Base-by-base conservation (phyloP, 2,329 filamentous ascomycete genomes). In the Ophiocordyceps camponoti-rufipedis region DNA sequence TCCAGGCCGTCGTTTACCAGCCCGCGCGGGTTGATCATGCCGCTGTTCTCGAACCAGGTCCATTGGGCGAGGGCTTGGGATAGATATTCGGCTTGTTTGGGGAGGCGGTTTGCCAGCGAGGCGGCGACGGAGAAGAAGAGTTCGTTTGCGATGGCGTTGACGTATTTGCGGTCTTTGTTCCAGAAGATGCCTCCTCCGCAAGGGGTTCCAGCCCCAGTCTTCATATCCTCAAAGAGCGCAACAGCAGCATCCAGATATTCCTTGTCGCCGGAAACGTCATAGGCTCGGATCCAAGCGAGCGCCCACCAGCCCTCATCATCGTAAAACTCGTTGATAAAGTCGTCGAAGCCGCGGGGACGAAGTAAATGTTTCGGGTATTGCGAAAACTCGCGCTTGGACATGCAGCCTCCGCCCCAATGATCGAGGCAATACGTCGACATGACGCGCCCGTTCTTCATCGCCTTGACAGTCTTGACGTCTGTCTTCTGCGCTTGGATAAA, bases 261-360 rank as follows among this genome's bases (percentile, higher is more conserved):
- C 2, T 50, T 33, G 41, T 77, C 61, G 3, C 62, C 58, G 0
- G 74, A 74, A 14, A 74, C 59, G 52, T 80, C 75, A 52, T 67
- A 75, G 5, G 71, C 62, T 23, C 70, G 66, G 45, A 79, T 70
- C 64, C 74, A 69, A 16, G 65, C 75, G 47, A 79, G 63, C 10
- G 69, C 74, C 75, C 75, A 80, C 75, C 75, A 79, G n/a, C 72
- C 68, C 54, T 74, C 70, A 52, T 79, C 75, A 49, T 80, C 75
- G 50, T 74, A 75, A 48, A 60, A 75, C 7, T 68, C 65, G 48
- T 75, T 72, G 46, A 69, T 56, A 53, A 72, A 75, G 46, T 64
- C 55, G 40, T 53, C 50, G 44, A 57, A 61, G 18, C 60, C 59
- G 41, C 56, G 56, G 44, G 3, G 23, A 23, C 3, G 23, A 3